Percentiles rank a stretch among this genome's conserved stretches.
phyloP scores from a whole-genome alignment of 306 rosid species.

The Vicia villosa region DNA sequence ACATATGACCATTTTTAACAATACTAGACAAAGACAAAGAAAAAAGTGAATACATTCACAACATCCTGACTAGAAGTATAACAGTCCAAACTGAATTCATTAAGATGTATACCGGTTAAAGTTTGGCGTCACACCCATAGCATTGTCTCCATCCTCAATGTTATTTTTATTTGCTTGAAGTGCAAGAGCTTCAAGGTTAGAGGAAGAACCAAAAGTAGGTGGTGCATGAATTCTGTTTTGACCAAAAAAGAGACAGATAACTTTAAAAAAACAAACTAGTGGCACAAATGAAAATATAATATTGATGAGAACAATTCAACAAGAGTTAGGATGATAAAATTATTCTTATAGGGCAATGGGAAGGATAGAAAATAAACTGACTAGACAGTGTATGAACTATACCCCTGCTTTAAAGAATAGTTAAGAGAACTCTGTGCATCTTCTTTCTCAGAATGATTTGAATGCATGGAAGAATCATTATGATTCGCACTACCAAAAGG shows the following conservation, averaged over 20 bases:
- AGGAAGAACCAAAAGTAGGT: constrained; percentile 94
- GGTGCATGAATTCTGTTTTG: constrained; percentile 77
- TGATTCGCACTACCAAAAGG: constrained; percentile 56
- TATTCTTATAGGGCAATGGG: background rate
- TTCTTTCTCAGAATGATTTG: constrained; percentile 81
- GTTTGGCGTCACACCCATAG: constrained; percentile 54
- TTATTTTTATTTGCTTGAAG: constrained; percentile 55
- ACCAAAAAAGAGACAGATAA: constrained; percentile 23
- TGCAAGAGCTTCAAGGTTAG: constrained; percentile 74
- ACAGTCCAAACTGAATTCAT: constrained; percentile 29
- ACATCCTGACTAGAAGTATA: constrained; percentile 19
- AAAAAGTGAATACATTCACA: constrained; percentile 16
- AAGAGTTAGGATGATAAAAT: background rate
- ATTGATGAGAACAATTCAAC: constrained; percentile 18
- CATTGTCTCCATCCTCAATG: constrained; percentile 69
- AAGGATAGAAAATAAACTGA: constrained; percentile 26
- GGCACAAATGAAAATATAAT: constrained; percentile 13
- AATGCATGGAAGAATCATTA: constrained; percentile 61
- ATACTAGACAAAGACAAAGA: constrained; percentile 14
- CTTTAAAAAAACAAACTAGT: constrained; percentile 35
- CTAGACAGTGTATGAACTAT: constrained; percentile 37
- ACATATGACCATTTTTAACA: constrained; percentile 18
- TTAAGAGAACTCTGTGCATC: constrained; percentile 89
- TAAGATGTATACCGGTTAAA: constrained; percentile 53
- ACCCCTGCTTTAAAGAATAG: constrained; percentile 73